Evolutionary conservation across 1,284 basidiomycete species (phyloP).

Genomic region (Microbotryum silenes-acaulis): DNA sequence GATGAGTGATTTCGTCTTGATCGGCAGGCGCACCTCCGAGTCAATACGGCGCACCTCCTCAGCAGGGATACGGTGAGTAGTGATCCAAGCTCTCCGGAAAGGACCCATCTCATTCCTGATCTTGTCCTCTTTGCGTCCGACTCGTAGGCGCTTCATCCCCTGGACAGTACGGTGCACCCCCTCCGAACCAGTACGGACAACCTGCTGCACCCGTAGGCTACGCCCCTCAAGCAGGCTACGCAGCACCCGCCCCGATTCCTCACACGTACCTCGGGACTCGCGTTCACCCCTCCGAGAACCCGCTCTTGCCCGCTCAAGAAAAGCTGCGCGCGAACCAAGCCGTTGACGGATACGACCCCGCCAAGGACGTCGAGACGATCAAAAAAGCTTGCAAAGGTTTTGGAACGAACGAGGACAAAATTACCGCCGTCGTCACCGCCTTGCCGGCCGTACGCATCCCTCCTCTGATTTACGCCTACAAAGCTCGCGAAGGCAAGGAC

Average conservation of each 20-base stretch:
- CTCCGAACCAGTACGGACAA: conserved; percentile 14
- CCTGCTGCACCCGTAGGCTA: not conserved
- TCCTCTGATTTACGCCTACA: conserved; percentile 35
- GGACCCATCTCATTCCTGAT: not conserved
- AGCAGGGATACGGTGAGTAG: not conserved
- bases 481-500: conserved; percentile 37
- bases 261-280: conserved; percentile 35
- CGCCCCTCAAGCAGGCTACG: not conserved
- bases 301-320: conserved; percentile 32
- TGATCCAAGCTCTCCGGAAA: not conserved
- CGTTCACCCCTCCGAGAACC: conserved; percentile 36
- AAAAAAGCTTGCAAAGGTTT: conserved; percentile 40
- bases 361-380: conserved; percentile 35
- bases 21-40: not conserved
- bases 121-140: not conserved
- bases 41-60: not conserved
- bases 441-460: conserved; percentile 37
- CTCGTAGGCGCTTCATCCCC: conserved; percentile 14
- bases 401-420: conserved; percentile 29
- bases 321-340: conserved; percentile 6
- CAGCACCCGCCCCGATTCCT: not conserved
- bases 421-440: conserved; percentile 26
- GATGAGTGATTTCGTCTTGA: not conserved
- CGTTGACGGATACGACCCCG: conserved; percentile 34
- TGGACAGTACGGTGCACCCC: conserved; percentile 30